These are phyloP conservation scores for Calonectria crousiana DNA, from an alignment of 2,329 filamentous ascomycete genomes.

Conservation along the genomic window DNA sequence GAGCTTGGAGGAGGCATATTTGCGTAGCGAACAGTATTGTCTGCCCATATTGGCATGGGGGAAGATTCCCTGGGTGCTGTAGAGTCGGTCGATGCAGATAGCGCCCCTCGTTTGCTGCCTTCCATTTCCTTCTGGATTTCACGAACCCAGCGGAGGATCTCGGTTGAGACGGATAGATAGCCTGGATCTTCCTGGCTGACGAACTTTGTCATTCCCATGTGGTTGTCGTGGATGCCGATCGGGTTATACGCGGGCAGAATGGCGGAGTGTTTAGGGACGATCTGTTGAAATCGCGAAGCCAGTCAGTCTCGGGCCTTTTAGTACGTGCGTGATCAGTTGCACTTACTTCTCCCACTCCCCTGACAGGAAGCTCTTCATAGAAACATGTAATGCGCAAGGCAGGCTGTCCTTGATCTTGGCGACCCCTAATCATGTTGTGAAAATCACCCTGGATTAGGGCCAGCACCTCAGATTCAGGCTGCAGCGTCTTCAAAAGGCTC, in stretches of 20 bases:
- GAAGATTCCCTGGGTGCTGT: background rate
- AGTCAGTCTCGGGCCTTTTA: background rate
- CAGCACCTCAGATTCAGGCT: background rate
- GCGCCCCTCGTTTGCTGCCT: background rate
- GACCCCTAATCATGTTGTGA: background rate
- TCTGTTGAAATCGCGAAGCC: background rate
- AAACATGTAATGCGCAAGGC: background rate
- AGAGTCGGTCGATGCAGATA: background rate
- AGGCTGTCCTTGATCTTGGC: background rate
- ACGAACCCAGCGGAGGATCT: background rate
- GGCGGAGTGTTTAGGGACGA: background rate
- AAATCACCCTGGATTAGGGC: background rate
- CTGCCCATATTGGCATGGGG: background rate
- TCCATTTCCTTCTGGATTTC: background rate
- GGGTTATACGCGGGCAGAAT: background rate
- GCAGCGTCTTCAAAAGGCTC: background rate
- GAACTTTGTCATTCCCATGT: conserved; percentile 2
- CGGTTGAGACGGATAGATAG: background rate
- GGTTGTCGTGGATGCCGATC: background rate
- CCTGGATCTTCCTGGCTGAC: background rate
- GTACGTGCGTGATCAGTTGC: rapidly evolving
- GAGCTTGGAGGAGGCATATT: background rate
- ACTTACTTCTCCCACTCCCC: background rate
- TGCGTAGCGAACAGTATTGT: background rate
- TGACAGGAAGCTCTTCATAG: background rate